A percentile compares a stretch with the other conserved stretches of the same genome.
These are phyloP conservation scores for Penicillium goetzii DNA, from an alignment of 495 filamentous ascomycete genomes.

Conservation along the genomic window DNA sequence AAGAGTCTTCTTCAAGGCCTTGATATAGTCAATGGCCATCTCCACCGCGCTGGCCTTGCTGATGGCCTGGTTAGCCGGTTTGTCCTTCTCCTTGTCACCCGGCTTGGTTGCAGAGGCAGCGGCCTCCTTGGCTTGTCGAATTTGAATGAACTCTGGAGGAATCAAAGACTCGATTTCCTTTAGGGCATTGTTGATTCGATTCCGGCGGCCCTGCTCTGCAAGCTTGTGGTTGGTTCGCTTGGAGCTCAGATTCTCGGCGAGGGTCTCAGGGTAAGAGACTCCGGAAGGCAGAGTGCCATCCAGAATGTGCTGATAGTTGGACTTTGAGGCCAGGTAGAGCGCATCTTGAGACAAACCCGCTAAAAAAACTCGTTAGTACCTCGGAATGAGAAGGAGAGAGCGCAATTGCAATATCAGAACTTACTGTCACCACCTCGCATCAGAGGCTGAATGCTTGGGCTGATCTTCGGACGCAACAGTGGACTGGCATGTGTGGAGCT, in stretches of 20 bases:
- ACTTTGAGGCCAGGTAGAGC: slow-evolving; percentile 86
- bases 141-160: slow-evolving; percentile 55
- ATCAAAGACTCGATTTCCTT: slow-evolving; percentile 88
- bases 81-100: slow-evolving; percentile 52
- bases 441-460: slow-evolving; percentile 89
- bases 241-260: slow-evolving; percentile 90
- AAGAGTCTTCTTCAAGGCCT: slow-evolving; percentile 74
- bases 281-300: slow-evolving; percentile 90
- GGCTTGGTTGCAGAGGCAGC: slow-evolving; percentile 34
- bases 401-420: slow-evolving; percentile 22
- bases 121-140: slow-evolving; percentile 40
- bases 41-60: slow-evolving; percentile 98
- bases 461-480: slow-evolving; percentile 88
- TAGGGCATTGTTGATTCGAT: slow-evolving; percentile 91
- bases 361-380: background rate
- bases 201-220: slow-evolving; percentile 92
- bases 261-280: slow-evolving; percentile 84
- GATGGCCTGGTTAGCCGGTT: slow-evolving; percentile 58
- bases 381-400: background rate
- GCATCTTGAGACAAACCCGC: slow-evolving; percentile 65
- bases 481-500: slow-evolving; percentile 80
- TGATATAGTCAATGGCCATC: slow-evolving; percentile 94
- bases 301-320: slow-evolving; percentile 96
- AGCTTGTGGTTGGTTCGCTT: slow-evolving; percentile 98
- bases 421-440: slow-evolving; percentile 76